Percentiles rank a stretch among this genome's conserved stretches.
Evolutionary conservation across 2,329 filamentous ascomycete species (phyloP).

Genomic region (Botrytis deweyae): DNA sequence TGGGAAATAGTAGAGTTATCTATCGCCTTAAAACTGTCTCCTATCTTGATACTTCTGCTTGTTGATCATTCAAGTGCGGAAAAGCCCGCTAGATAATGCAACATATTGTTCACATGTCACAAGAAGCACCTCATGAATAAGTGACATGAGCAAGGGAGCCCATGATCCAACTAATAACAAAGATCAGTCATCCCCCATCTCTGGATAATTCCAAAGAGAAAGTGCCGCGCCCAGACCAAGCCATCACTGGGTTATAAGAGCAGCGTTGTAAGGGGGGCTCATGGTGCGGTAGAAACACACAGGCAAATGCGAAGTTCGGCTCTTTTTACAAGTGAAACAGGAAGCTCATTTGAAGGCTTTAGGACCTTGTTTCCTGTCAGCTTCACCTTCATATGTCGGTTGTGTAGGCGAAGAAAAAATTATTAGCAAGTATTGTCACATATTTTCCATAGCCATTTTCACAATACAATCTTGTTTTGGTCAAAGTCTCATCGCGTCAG

Average conservation of each 20-base stretch:
- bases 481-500: neutral
- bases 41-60: too few species aligned
- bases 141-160: neutral
- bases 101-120: too few species aligned
- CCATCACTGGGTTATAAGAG: neutral
- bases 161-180: neutral
- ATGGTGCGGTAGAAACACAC: neutral
- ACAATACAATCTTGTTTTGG: neutral
- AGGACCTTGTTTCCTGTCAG: neutral
- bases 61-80: neutral
- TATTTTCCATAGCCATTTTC: neutral
- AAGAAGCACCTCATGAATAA: neutral
- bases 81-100: neutral
- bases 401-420: neutral
- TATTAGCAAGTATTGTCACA: too few species aligned
- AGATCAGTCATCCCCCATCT: neutral
- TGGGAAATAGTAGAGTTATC: neutral
- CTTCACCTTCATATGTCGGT: neutral
- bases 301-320: neutral
- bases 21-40: neutral
- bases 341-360: neutral
- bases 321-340: neutral
- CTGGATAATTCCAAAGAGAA: too few species aligned
- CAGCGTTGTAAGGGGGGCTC: accelerated
- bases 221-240: neutral